Evolutionary conservation across 176 grass and related monocot genomes (phyloP), one percentile per base, ranked within the genome.

Genomic region (Rhynchospora pubera): DNA sequence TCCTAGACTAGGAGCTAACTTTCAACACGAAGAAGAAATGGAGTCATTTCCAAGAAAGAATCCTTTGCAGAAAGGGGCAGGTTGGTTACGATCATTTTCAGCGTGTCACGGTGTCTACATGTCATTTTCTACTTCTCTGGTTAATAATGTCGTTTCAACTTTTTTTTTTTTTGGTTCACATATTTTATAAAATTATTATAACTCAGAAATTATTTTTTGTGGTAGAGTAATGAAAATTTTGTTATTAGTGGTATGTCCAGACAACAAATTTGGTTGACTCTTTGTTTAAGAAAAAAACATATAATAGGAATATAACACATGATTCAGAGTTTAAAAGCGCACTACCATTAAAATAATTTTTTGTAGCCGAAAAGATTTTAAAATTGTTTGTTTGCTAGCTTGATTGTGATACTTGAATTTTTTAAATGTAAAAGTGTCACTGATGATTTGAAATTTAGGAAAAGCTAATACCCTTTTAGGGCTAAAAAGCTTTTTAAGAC

Each of bases 111-210:
- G 34, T 39, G 34, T 39, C 34, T 39, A 39, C 34, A 39, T 39
- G 79, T 67, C 79, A 67, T 82, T 65, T 66, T 82, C 79, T 52
- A 67, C 7, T 24, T 61, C 57, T 65, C 59, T 53, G 16, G 12
- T 81, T 75, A 55, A 77, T 77, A 24, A 50, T 56, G 72, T 24
- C 72, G 30, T 77, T 56, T 77, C 72, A 77, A 53, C 72, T 55
- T 18, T 15, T 30, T 52, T 16, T 6, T 8, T 2, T 3, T 50
- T 6, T 39, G 34, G 34, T 39, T 70, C 16, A 4, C 8, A 43
- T 70, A 21, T 70, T 21, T 18, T 70, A 0, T 0, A 70, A 45
- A 4, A 19, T 70, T 70, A 21, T 70, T 18, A 45, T 68, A 46
- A 19, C 15, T 45, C 19, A 69, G 16, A 9, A 4, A 19, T 45